Conservation (phyloP, 106 monocot genomes). For the Triglochin maritima region DNA sequence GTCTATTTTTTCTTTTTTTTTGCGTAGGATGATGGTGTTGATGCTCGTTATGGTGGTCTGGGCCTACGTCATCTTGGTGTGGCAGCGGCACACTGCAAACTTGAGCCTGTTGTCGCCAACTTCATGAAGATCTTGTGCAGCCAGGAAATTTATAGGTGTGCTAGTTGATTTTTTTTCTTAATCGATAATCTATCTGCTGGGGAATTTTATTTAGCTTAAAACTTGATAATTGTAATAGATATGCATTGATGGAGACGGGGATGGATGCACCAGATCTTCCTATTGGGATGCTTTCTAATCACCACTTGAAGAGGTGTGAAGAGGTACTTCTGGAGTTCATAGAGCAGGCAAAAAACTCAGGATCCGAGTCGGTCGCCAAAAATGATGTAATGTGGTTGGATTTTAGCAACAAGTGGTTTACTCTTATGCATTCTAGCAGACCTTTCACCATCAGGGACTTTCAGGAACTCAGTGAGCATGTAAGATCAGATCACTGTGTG, state of each 20-base stretch:
- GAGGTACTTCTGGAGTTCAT: slow-evolving; percentile 35
- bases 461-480: slow-evolving; percentile 55
- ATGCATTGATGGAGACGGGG: slow-evolving; percentile 65
- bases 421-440: slow-evolving; percentile 47
- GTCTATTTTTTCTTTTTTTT: no score
- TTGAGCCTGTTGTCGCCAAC: slow-evolving; percentile 41
- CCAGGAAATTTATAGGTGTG: slow-evolving; percentile 61
- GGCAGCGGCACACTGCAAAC: slow-evolving; percentile 48
- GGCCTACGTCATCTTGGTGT: slow-evolving; percentile 38
- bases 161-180: no score
- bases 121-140: slow-evolving; percentile 63
- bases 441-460: slow-evolving; percentile 47
- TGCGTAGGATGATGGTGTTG: slow-evolving; percentile 67
- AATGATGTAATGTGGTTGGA: slow-evolving; percentile 28
- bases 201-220: no score
- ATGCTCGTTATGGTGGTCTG: slow-evolving; percentile 48
- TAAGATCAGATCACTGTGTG: not conserved
- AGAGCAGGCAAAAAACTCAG: slow-evolving; percentile 9
- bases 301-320: slow-evolving; percentile 58
- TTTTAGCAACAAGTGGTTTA: slow-evolving; percentile 71
- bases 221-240: slow-evolving; percentile 16
- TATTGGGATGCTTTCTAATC: slow-evolving; percentile 43
- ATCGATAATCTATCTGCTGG: no score
- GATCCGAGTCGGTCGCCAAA: not conserved
- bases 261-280: slow-evolving; percentile 43